Evolutionary conservation across 2,329 filamentous ascomycete species (phyloP), one percentile per base, ranked within the genome.

Genomic region (Pyrenochaeta sp.): DNA sequence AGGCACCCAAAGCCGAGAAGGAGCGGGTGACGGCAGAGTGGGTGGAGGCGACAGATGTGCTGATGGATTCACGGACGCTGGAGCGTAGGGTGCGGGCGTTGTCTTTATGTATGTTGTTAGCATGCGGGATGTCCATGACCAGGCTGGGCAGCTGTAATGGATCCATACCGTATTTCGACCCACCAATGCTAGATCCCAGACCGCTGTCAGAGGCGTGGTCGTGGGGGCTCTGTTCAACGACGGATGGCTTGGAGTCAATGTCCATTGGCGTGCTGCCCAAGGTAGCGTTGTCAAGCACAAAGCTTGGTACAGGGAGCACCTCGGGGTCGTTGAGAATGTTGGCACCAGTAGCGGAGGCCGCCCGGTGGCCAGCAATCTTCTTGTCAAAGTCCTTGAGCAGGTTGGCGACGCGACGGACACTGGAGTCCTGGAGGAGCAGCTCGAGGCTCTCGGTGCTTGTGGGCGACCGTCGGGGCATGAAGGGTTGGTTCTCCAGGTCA

Each of bases 151-250:
- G 59, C 36, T 63, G 67, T 54, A 56, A 35, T 33, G 41, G 43
- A 27, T 51, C 49, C 68, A 72, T 77, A 77, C 75, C 74, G 64
- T 75, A 64, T 63, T 72, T 82, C 42, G 73, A 73, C 45, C 86
- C 90, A 56, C 82, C 85, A 68, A 97, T 83, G 36, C 92, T 97
- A 37, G 91, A 90, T 46, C 93, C 93, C 60, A 97, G 82, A 48
- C 92, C 93, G 74, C 92, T 96, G 79, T 97, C 93, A 14, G 91
- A 95, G 54, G 86, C 85, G 77, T 92, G 89, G 69, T 87, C 85
- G 70, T 87, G 83, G 52, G 64, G 61, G 64, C 52, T 68, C 37
- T 81, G 82, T 55, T 69, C 65, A 37, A 57, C 58, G 50, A 59
- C 54, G 47, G 58, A 45, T 20, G 68, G 80, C 78, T 70, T 86